phyloP scores from a whole-genome alignment of 1,284 basidiomycete genomes.

The Vanrija sp. region DNA sequence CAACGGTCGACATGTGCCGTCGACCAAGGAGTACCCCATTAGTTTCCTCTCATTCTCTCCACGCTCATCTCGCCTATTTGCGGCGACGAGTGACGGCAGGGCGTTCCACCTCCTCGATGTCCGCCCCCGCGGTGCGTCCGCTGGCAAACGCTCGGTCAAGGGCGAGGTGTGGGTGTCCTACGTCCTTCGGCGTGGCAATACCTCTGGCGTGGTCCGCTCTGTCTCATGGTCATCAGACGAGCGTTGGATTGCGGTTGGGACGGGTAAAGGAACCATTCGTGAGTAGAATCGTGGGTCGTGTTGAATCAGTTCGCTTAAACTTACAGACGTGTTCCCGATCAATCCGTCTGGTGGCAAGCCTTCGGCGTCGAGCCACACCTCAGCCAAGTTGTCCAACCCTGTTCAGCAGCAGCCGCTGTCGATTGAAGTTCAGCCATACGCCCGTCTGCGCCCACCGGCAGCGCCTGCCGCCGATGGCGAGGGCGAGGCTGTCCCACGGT shows the following conservation, averaged over 20 bases:
- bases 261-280: conserved; percentile 51
- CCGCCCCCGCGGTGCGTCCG: conserved; percentile 22
- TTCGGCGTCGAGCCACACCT: conserved; percentile 62
- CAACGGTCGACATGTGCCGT: background rate
- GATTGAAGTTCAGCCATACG: conserved; percentile 58
- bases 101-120: conserved; percentile 58
- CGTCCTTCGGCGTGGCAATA: conserved; percentile 65
- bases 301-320: conserved; percentile 26
- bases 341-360: conserved; percentile 70
- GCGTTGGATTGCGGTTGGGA: conserved; percentile 67
- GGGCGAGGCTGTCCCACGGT: conserved; percentile 1
- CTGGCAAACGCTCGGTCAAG: conserved; percentile 11
- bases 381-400: conserved; percentile 58
- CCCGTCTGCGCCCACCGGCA: conserved; percentile 51
- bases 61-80: conserved; percentile 60
- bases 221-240: conserved; percentile 58
- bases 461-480: background rate
- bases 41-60: conserved; percentile 58
- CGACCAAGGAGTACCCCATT: conserved; percentile 50
- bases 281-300: conserved; percentile 16
- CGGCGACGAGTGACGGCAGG: conserved; percentile 61
- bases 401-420: conserved; percentile 56
- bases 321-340: conserved; percentile 68
- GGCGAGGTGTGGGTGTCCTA: conserved; percentile 61
- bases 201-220: conserved; percentile 61